Evolutionary conservation across 192 early-diverging fungal genomes (phyloP), one percentile per base, ranked within the genome.

Genomic region (Backusella luteola): DNA sequence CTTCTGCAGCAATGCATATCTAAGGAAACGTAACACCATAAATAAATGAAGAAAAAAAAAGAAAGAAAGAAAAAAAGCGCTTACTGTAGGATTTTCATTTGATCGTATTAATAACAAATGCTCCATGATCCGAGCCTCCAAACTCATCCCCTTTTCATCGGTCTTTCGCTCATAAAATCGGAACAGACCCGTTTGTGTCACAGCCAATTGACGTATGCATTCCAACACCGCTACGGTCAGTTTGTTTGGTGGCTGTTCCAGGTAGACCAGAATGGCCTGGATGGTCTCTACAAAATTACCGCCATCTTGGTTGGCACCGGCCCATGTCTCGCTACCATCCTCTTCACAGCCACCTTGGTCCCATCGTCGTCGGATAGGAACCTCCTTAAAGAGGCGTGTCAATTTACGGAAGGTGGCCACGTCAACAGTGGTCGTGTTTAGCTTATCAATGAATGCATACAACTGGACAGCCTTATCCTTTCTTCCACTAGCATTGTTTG

Each of bases 261-360:
- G 34, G 9, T 75, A 68, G 32, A 41, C 11, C 1, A 78, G 14
- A n/a, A 76, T 59, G 12, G 49, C 67, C 34, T 79, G 69, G 9
- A 83, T 39, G 5, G 72, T 34, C 15, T 83, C 78, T 11, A 75
- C 78, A 70, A 83, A 83, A 29, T 76, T 79, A 52, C 79, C 76
- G 1, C 75, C 82, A 56, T 83, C 78, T 11, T 73, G 49, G 1
- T 74, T 21, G 8, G 42, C 76, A 29, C 73, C 71, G 0, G 67
- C 73, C 82, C 82, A 83, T 8, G 77, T 36, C 49, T 76, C 82
- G 35, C 71, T 63, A 0, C 68, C 78, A 29, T 66, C 41, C 35
- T 77, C 82, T 38, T 69, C 63, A 19, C n/a, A 63, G 2, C 77
- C 77, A 34, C 77, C 79, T 67, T 80, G 75, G 38, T 83, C 75